A percentile compares a stretch with the other conserved stretches of the same genome.
These are phyloP conservation scores for Myxozyma geophila DNA, from an alignment of 805 yeast species.

Conservation along the genomic window DNA sequence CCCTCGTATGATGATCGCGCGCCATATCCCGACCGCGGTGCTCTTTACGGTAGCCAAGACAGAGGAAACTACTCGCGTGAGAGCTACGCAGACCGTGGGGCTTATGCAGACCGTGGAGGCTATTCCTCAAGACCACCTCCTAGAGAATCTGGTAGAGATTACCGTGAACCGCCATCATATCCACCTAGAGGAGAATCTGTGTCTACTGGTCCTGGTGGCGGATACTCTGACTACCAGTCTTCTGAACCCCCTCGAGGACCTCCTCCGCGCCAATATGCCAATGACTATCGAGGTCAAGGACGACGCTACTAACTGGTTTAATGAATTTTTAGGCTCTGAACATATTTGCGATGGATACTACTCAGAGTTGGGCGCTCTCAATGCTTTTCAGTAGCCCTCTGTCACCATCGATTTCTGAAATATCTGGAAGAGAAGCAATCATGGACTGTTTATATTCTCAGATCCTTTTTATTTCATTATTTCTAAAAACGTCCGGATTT, in stretches of 20 bases:
- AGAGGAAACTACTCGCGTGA: conserved; percentile 4
- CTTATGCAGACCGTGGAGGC: not conserved
- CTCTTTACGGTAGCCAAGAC: conserved; percentile 4
- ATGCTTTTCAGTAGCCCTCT: no score
- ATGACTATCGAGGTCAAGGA: conserved; percentile 13
- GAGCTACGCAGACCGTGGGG: conserved; percentile 10
- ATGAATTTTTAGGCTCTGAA: not conserved
- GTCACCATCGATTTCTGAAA: no score
- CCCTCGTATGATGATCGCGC: conserved; percentile 9
- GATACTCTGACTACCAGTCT: conserved; percentile 7
- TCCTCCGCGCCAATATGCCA: conserved; percentile 1
- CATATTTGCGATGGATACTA: no score
- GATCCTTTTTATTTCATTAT: no score
- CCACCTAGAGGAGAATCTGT: not conserved
- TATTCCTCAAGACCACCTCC: conserved; percentile 1
- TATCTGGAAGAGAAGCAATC: no score
- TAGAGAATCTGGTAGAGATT: not conserved
- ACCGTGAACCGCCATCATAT: conserved; percentile 2
- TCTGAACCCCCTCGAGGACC: conserved; percentile 6
- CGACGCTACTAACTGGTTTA: conserved; percentile 13
- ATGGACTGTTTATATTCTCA: no score
- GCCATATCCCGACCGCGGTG: conserved; percentile 6
- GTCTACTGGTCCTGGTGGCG: conserved; percentile 14
- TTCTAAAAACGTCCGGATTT: no score
- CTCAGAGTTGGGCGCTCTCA: no score